phyloP scores from a whole-genome alignment of 139 green algal genomes.

The Zygnema circumcarinatum region DNA sequence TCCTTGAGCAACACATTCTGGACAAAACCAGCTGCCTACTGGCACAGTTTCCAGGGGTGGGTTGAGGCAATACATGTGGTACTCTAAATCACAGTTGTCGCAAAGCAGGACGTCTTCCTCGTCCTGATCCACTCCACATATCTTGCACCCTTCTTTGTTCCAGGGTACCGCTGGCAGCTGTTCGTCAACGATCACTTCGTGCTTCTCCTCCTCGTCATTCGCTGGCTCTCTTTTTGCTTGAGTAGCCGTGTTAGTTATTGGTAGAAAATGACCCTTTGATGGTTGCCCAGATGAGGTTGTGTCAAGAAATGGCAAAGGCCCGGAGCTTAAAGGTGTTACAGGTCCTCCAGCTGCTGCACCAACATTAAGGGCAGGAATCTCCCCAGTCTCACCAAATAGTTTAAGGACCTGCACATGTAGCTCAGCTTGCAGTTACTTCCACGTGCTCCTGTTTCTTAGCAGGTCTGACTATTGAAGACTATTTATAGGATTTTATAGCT shows the following conservation, averaged over 20 bases:
- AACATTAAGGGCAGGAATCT: too few species aligned
- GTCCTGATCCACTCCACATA: slow-evolving; percentile 70
- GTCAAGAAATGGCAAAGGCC: too few species aligned
- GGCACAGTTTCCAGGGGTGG: slow-evolving; percentile 77
- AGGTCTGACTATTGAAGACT: too few species aligned
- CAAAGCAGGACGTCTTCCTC: slow-evolving; percentile 85
- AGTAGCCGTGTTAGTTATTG: not conserved
- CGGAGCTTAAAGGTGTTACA: too few species aligned
- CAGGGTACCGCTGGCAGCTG: slow-evolving; percentile 13
- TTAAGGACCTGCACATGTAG: too few species aligned
- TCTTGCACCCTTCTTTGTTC: slow-evolving; percentile 61
- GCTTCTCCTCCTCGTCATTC: not conserved
- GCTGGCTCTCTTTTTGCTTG: not conserved
- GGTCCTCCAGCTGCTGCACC: too few species aligned
- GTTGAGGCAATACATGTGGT: slow-evolving; percentile 81
- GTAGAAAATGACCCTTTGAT: too few species aligned
- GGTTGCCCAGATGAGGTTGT: too few species aligned
- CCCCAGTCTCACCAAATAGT: too few species aligned
- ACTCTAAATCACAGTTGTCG: slow-evolving; percentile 79
- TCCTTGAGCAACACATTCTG: slow-evolving; percentile 68
- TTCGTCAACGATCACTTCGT: not conserved
- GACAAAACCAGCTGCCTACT: slow-evolving; percentile 85
- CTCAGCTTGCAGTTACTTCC: too few species aligned
- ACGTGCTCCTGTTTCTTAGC: too few species aligned
- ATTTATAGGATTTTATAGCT: too few species aligned